Evolutionary conservation across 1,139 yeast species (phyloP), one percentile per base, ranked within the genome.

Genomic region (Hansenula sp.): DNA sequence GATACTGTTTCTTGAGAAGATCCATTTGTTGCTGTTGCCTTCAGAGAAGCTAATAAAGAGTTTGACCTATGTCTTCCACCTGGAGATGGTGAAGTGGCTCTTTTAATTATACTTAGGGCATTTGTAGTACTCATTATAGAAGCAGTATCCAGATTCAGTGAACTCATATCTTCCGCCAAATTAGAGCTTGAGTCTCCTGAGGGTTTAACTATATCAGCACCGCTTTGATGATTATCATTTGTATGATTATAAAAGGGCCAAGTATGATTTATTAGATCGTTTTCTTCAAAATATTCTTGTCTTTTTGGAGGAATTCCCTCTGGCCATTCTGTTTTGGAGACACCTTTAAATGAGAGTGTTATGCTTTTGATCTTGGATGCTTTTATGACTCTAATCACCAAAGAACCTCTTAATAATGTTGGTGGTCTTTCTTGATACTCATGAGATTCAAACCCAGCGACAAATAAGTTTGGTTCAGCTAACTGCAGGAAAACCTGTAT

Each of bases 271-370:
- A 87, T 73, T 13, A 90, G 60, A 44, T 78, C 85, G 47, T 75
- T 77, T 21, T 73, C 60, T 55, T 92, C 98, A 24, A 62, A 60
- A 46, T 77, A 80, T 20, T 78, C 82, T 21, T 69, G 68, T 53
- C 79, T 79, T 57, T 85, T 87, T 0, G 97, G 97, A 0, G 98
- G 98, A 22, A 90, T 89, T 1, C 97, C 98, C 56, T 94, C 98
- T 3, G 97, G 98, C 97, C 98, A 92, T 49, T 92, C 97, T 0
- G 98, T 92, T 47, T 86, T 69, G 34, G 87, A 77, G 2, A 65
- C 60, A 2, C 97, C 98, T 46, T 75, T 74, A 57, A 92, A 82
- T 2, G 72, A 65, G 40, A 92, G 65, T 3, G 69, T 61, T n/a
- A 92, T 77, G 29, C 77, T 62, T 60, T 85, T 88, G 49, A 92